Percentiles rank a stretch among this genome's conserved stretches.
Conservation (phyloP, 805 yeast species). For the Helenozyma baotianmanensis region DNA sequence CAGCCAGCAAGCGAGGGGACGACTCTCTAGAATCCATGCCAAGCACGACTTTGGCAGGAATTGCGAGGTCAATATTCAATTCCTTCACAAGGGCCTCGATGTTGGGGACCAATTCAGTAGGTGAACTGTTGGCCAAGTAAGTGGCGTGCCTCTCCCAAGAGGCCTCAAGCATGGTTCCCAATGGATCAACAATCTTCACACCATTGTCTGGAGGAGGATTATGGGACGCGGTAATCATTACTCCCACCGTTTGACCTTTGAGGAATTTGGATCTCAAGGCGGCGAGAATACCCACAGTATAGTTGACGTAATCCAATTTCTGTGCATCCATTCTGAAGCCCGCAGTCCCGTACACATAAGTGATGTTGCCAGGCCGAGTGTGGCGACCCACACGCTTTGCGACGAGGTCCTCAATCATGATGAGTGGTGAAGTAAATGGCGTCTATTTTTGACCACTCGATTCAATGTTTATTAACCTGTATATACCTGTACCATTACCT, state of each 20-base stretch:
- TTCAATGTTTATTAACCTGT: too few relatives aligned
- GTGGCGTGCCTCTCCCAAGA: conserved; percentile 86
- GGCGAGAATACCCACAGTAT: conserved; percentile 78
- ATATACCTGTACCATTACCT: too few relatives aligned
- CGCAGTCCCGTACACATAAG: conserved; percentile 87
- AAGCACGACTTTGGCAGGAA: conserved; percentile 49
- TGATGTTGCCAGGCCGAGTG: conserved; percentile 39
- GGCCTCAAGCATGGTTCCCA: conserved; percentile 82
- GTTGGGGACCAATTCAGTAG: conserved; percentile 38
- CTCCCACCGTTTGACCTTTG: conserved; percentile 73
- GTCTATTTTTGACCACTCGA: too few relatives aligned
- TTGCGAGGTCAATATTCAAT: conserved; percentile 43
- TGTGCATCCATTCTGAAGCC: conserved; percentile 82
- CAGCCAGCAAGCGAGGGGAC: conserved; percentile 58
- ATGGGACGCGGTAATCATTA: conserved; percentile 95
- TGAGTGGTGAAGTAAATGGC: too few relatives aligned
- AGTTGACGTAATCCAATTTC: conserved; percentile 73
- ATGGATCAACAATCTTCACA: conserved; percentile 82
- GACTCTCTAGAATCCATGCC: conserved; percentile 90
- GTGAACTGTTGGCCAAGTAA: conserved; percentile 63
- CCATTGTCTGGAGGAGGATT: conserved; percentile 76
- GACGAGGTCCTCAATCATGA: conserved; percentile 4
- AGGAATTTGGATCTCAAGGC: conserved; percentile 71
- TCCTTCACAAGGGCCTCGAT: conserved; percentile 35
- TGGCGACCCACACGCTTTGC: conserved; percentile 17